Evolutionary conservation across 2,329 filamentous ascomycete genomes (phyloP).

Genomic region (Arthroderma sp.): DNA sequence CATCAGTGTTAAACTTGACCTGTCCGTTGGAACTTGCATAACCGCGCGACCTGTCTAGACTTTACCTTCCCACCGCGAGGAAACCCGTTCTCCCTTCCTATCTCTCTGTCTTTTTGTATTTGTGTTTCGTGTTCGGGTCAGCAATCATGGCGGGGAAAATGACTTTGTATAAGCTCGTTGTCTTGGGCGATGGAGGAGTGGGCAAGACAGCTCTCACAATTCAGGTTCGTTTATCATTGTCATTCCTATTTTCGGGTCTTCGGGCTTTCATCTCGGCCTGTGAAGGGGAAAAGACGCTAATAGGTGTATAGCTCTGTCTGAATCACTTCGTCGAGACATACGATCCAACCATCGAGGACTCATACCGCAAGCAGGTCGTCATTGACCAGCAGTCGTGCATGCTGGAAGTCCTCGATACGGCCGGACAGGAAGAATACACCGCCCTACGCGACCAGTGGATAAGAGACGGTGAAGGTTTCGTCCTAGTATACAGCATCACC

Average conservation of each 20-base stretch:
- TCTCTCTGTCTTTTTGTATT: background rate
- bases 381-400: constrained; percentile 84
- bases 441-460: constrained; percentile 97
- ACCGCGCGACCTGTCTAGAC: background rate
- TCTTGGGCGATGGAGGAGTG: constrained; percentile 85
- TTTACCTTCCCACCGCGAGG: background rate
- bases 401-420: constrained; percentile 91
- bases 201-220: constrained; percentile 91
- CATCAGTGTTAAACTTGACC: background rate
- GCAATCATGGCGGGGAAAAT: constrained; percentile 74
- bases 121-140: background rate
- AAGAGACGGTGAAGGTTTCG: constrained; percentile 91
- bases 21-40: background rate
- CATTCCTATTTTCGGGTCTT: no score
- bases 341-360: constrained; percentile 79
- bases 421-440: constrained; percentile 96
- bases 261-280: no score
- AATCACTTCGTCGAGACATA: constrained; percentile 96
- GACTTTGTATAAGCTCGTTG: constrained; percentile 87
- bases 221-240: constrained; percentile 44
- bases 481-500: constrained; percentile 96
- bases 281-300: constrained; percentile 8
- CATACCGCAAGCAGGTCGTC: constrained; percentile 76
- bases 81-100: background rate
- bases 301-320: constrained; percentile 59